phyloP scores from a whole-genome alignment of 2,329 filamentous ascomycete genomes.

The Ophiocordyceps camponoti-leonardi region DNA sequence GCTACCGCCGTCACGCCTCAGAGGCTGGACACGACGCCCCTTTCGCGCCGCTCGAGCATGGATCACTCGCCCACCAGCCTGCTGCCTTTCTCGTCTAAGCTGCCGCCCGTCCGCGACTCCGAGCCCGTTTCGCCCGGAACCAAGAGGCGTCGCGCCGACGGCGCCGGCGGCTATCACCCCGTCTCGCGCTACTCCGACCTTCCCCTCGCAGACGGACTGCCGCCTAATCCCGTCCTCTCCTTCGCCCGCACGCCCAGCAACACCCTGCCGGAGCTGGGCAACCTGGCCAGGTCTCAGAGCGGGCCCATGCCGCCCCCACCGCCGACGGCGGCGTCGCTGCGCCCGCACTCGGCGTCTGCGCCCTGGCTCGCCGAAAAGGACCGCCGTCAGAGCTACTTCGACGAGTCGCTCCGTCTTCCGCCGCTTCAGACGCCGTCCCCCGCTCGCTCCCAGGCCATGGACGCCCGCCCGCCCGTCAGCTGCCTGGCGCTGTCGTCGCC shows the following conservation, averaged over 20 bases:
- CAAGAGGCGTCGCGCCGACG: constrained; percentile 46
- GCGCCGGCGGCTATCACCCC: constrained; percentile 15
- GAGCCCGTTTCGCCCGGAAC: constrained; percentile 28
- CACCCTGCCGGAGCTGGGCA: constrained; percentile 11
- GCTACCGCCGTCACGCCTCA: constrained; percentile 7
- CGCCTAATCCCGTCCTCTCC: constrained; percentile 5
- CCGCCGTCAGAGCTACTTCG: constrained; percentile 29
- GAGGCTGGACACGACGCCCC: constrained; percentile 7
- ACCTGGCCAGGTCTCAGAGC: constrained; percentile 14
- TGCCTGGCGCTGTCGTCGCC: constrained; percentile 6
- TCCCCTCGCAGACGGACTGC: constrained; percentile 7
- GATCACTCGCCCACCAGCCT: constrained; percentile 9
- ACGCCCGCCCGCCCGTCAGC: constrained; percentile 11
- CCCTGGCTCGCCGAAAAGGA: constrained; percentile 13
- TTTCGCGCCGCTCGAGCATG: constrained; percentile 11
- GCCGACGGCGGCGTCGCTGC: constrained; percentile 25
- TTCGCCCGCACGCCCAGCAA: constrained; percentile 9
- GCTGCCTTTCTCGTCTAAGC: constrained; percentile 7
- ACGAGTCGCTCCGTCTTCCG: constrained; percentile 35
- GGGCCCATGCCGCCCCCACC: constrained; percentile 38
- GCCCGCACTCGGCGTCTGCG: background rate
- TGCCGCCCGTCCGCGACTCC: constrained; percentile 11
- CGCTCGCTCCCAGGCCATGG: constrained; percentile 8
- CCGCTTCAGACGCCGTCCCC: constrained; percentile 29
- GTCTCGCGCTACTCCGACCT: constrained; percentile 5